Percentiles rank a stretch among this genome's conserved stretches.
These are phyloP conservation scores for Saksenaea oblongispora DNA, from an alignment of 371 early-diverging fungal genomes.

Conservation along the genomic window DNA sequence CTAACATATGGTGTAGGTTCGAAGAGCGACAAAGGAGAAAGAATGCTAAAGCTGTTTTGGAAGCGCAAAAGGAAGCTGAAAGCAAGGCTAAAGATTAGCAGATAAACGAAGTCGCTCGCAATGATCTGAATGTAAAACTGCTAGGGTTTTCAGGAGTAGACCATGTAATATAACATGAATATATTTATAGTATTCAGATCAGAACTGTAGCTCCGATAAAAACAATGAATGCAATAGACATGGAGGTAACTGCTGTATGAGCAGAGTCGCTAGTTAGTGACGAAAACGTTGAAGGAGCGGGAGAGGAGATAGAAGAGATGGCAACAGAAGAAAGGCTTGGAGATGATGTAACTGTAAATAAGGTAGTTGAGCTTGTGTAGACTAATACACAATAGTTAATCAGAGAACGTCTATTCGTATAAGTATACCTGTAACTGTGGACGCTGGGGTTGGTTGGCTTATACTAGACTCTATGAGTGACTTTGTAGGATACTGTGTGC, in stretches of 20 bases:
- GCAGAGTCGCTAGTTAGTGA: background rate
- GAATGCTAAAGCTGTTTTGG: conserved; percentile 66
- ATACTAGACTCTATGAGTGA: background rate
- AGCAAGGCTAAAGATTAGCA: background rate
- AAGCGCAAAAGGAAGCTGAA: conserved; percentile 62
- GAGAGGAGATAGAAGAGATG: background rate
- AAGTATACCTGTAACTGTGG: background rate
- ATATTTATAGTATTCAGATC: background rate
- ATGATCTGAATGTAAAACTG: background rate
- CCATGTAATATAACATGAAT: background rate
- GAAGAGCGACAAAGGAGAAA: conserved; percentile 79
- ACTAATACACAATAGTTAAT: background rate
- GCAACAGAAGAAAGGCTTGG: background rate
- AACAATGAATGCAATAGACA: background rate
- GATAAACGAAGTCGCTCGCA: background rate
- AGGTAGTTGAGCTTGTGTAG: background rate
- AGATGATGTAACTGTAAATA: background rate
- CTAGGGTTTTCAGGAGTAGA: background rate
- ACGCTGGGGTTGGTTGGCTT: background rate
- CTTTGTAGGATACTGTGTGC: background rate
- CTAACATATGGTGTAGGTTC: conserved; percentile 27
- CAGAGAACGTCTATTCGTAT: background rate
- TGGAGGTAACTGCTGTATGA: background rate
- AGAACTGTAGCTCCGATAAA: background rate
- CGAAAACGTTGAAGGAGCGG: background rate